Evolutionary conservation across 163 green algal genomes (phyloP), one percentile per base, ranked within the genome.

Genomic region (Scenedesmus sp.): DNA sequence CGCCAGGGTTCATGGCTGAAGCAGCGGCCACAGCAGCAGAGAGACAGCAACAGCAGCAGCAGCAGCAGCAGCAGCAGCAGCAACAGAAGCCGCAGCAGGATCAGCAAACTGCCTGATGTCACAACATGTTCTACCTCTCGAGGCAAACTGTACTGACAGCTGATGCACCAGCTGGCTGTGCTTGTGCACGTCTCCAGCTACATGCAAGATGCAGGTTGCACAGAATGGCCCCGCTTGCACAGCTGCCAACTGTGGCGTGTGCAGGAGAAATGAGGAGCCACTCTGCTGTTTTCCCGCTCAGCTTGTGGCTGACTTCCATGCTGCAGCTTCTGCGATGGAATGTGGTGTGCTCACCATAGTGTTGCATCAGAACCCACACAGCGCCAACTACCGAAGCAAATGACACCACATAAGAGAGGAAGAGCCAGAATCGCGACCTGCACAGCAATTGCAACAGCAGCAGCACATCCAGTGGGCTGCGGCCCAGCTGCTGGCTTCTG

Each of bases 361-460:
- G 87, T 49, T 96, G 92, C 59, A 98, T 92, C 89, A 99, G 96
- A 73, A 98, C 94, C 90, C 95, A 95, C 42, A 97, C 95, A 1
- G 93, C 91, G 1, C 92, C 94, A 20, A 94, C 87, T 0, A 98
- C 94, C 2, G 96, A 95, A 0, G 76, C 93, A 68, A 97, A 95
- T 12, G 94, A 97, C 30, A 99, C 94, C 15, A 97, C 49, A 89
- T 99, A 99, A 1, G 94, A 96, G 10, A 97, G 43, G 73, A 99
- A 97, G 7, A 99, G 94, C 97, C 97, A 99, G 65, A 96, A 94
- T 9, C 96, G 94, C 0, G 95, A 95, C 53, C 97, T 95, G 91
- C 40, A 51, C 49, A 18, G 37, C 18, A 40, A 40, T 20, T 9
- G n/a, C 35, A 4, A 26, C 72, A 81, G 2, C 83, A 81, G 5